Conservation (phyloP, 1,284 basidiomycete species). For the Sanghuangporus sanghuang region DNA sequence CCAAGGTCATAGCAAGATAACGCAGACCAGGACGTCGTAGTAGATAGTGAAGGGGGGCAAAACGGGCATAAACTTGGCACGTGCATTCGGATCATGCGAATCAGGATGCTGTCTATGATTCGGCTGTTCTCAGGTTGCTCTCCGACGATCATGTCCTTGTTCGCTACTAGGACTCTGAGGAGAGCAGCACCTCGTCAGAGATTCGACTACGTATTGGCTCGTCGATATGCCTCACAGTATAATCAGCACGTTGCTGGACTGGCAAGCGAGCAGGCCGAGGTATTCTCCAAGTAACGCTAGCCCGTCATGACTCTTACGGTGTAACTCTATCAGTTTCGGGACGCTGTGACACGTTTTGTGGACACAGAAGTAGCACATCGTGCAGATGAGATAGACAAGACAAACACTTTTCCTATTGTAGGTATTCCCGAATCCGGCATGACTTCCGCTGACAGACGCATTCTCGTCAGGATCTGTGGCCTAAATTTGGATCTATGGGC, state of each 20-base stretch:
- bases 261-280: slow-evolving; percentile 80
- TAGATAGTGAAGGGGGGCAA: neutral
- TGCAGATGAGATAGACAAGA: slow-evolving; percentile 80
- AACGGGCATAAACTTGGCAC: neutral
- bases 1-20: no score
- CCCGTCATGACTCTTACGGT: neutral
- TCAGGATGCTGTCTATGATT: neutral
- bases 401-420: slow-evolving; percentile 74
- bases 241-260: slow-evolving; percentile 77
- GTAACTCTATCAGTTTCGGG: slow-evolving; percentile 57
- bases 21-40: no score
- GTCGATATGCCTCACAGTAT: slow-evolving; percentile 55
- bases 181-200: neutral
- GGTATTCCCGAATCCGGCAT: slow-evolving; percentile 22
- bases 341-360: slow-evolving; percentile 74
- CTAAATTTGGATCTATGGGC: slow-evolving; percentile 85
- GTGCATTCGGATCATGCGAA: neutral
- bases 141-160: neutral
- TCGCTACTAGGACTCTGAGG: no score
- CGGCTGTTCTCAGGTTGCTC: neutral
- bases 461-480: slow-evolving; percentile 71
- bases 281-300: slow-evolving; percentile 29
- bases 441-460: neutral
- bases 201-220: neutral
- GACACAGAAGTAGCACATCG: slow-evolving; percentile 76